phyloP scores from a whole-genome alignment of 1,284 basidiomycete genomes.

The Apiotrichum sp. region DNA sequence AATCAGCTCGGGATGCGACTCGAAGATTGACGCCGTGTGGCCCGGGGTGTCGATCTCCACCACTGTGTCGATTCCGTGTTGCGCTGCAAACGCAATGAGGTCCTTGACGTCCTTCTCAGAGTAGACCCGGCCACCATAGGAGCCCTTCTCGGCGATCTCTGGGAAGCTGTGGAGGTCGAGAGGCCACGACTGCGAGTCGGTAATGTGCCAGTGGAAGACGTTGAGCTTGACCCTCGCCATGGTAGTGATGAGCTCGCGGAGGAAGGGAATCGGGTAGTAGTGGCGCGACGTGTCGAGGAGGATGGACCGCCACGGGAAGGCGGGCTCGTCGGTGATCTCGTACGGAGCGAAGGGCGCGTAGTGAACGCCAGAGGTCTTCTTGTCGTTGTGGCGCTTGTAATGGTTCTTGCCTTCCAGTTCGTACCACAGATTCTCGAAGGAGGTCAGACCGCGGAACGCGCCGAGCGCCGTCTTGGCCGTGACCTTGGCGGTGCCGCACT shows the following conservation, averaged over 20 bases:
- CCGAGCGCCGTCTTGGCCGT: conserved; percentile 53
- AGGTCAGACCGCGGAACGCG: conserved; percentile 69
- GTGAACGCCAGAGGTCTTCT: neutral
- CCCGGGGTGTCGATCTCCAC: conserved; percentile 71
- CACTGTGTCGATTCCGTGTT: conserved; percentile 73
- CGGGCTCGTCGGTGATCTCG: conserved; percentile 46
- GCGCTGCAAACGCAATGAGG: conserved; percentile 65
- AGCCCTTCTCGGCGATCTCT: conserved; percentile 60
- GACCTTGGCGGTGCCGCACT: neutral
- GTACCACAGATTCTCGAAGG: conserved; percentile 65
- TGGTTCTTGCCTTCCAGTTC: neutral
- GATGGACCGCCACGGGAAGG: conserved; percentile 57
- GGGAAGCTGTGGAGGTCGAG: conserved; percentile 59
- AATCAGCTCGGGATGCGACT: conserved; percentile 63
- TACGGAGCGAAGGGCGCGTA: conserved; percentile 39
- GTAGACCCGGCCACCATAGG: conserved; percentile 63
- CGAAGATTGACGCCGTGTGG: conserved; percentile 57
- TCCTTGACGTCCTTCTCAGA: conserved; percentile 56
- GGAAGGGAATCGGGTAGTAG: neutral
- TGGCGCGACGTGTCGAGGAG: conserved; percentile 65
- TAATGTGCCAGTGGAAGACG: conserved; percentile 19
- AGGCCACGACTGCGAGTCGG: conserved; percentile 56
- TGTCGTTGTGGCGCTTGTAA: neutral
- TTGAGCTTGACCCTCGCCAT: conserved; percentile 78
- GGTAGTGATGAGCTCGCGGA: conserved; percentile 55